A percentile compares a stretch with the other conserved stretches of the same genome.
Conservation (phyloP, 345 rosid genomes). For the Orychophragmus violaceus region DNA sequence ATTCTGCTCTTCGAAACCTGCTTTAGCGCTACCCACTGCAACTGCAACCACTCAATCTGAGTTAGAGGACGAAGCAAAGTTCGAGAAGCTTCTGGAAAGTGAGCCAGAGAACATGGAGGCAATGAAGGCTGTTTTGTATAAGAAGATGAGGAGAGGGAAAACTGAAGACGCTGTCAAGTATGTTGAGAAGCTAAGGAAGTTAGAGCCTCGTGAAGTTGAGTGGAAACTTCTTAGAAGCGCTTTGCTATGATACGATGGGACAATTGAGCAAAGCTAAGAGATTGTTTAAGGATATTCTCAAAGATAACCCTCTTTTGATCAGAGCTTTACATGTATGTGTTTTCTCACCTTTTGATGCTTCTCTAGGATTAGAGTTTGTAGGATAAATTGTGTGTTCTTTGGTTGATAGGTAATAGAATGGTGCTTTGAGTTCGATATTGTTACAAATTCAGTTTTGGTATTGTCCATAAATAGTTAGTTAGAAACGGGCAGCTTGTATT, state of each 20-base stretch:
- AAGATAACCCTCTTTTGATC: constrained; percentile 65
- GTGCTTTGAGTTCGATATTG: neutral
- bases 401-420: neutral
- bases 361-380: neutral
- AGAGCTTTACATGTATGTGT: constrained; percentile 84
- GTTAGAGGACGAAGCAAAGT: constrained; percentile 48
- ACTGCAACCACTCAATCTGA: constrained; percentile 28
- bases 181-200: constrained; percentile 55
- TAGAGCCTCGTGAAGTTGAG: constrained; percentile 68
- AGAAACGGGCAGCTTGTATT: no score
- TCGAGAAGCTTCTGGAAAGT: constrained; percentile 55
- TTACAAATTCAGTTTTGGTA: neutral
- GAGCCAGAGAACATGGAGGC: constrained; percentile 70
- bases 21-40: constrained; percentile 40
- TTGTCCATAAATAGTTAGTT: no score
- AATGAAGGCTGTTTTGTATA: constrained; percentile 58
- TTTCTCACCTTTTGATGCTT: neutral
- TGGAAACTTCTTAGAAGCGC: constrained; percentile 90
- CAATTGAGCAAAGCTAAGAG: constrained; percentile 58
- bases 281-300: constrained; percentile 56
- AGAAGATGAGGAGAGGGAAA: constrained; percentile 76
- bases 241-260: constrained; percentile 79
- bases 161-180: constrained; percentile 54
- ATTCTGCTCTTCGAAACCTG: constrained; percentile 36
- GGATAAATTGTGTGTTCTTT: neutral